Evolutionary conservation across 202 grass and related monocot genomes (phyloP).

Genomic region (Carex arenaria): DNA sequence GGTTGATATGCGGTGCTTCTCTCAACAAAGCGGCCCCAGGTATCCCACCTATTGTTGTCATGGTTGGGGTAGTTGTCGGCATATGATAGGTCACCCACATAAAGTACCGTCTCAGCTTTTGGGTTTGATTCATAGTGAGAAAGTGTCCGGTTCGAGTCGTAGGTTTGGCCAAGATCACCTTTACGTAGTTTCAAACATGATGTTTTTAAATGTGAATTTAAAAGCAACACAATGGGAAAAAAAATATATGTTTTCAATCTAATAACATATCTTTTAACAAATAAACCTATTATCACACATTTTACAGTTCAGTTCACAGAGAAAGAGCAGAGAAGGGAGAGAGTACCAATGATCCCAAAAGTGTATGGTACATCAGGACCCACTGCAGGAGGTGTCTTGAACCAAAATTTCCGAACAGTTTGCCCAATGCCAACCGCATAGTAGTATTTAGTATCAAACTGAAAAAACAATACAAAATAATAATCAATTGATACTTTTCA

Average conservation of each 20-base stretch:
- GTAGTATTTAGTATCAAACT: constrained; percentile 31
- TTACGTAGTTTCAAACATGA: not conserved
- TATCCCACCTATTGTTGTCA: constrained; percentile 37
- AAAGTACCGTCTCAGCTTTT: constrained; percentile 25
- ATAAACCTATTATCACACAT: not conserved
- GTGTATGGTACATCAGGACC: constrained; percentile 39
- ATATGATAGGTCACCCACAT: constrained; percentile 39
- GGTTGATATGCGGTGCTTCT: constrained; percentile 31
- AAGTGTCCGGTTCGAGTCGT: constrained; percentile 33
- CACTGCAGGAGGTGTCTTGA: constrained; percentile 34
- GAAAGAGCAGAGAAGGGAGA: not conserved
- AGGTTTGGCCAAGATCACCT: constrained; percentile 50
- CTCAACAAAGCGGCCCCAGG: constrained; percentile 39
- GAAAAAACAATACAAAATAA: not conserved
- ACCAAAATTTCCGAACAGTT: constrained; percentile 32
- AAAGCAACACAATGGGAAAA: not conserved
- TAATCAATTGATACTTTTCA: not conserved
- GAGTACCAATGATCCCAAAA: constrained; percentile 36
- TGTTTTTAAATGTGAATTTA: not conserved
- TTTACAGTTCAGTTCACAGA: not conserved
- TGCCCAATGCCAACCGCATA: constrained; percentile 32
- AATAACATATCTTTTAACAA: not conserved
- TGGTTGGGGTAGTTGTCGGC: constrained; percentile 30
- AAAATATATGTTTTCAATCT: not conserved
- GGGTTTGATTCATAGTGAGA: constrained; percentile 26